Conservation (phyloP, 345 rosid species). For the Capsella bursapastoris region DNA sequence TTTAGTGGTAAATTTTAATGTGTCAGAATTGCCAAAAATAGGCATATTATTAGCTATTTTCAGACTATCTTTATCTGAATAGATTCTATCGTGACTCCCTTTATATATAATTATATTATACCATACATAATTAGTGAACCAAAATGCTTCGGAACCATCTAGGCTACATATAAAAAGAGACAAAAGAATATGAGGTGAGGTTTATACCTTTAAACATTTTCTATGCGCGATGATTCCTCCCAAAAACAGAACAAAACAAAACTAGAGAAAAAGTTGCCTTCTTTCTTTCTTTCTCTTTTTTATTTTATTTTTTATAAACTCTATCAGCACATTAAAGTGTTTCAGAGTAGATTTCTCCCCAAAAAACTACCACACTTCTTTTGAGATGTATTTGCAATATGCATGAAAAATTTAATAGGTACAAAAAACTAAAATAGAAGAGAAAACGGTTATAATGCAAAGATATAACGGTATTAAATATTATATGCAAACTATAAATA, state of each 20-base stretch:
- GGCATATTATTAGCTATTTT: constrained; percentile 15
- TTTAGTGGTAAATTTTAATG: not conserved
- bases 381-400: too few species aligned
- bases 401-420: too few species aligned
- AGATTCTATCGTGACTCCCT: not conserved
- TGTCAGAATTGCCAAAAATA: constrained; percentile 11
- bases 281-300: too few species aligned
- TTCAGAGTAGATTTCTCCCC: too few species aligned
- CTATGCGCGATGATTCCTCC: constrained; percentile 3
- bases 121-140: not conserved
- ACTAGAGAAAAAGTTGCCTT: not conserved
- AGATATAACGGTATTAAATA: too few species aligned
- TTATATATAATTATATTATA: not conserved
- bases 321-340: too few species aligned
- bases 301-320: too few species aligned
- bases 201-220: not conserved
- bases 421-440: too few species aligned
- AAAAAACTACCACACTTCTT: too few species aligned
- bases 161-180: not conserved
- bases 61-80: not conserved
- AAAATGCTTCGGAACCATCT: constrained; percentile 6
- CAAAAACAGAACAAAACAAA: constrained; percentile 15
- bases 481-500: too few species aligned
- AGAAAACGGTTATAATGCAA: too few species aligned
- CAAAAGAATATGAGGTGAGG: not conserved